Percentiles rank a stretch among this genome's conserved stretches.
Evolutionary conservation across 768 basidiomycete genomes (phyloP).

Genomic region (Strobilomyces confusus): DNA sequence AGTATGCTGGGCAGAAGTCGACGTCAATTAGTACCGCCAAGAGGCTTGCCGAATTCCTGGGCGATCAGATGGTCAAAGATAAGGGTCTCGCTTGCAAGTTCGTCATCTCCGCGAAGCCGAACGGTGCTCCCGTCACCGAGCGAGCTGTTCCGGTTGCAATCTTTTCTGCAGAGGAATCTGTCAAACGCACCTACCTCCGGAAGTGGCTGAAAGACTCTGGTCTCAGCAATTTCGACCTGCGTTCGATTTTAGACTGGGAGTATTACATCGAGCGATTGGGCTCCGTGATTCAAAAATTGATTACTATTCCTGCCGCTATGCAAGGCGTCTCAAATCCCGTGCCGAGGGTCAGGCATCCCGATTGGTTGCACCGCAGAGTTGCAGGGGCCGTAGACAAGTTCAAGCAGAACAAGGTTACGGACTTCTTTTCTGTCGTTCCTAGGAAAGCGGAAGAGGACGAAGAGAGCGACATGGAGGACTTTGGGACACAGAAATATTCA

Average conservation of each 20-base stretch:
- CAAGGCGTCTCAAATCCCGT: slow-evolving; percentile 97
- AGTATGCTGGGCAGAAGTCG: slow-evolving; percentile 95
- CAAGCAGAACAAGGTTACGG: slow-evolving; percentile 95
- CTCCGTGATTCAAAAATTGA: slow-evolving; percentile 97
- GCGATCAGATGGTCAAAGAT: slow-evolving; percentile 98
- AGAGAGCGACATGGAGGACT: slow-evolving; percentile 63
- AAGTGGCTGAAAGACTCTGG: slow-evolving; percentile 97
- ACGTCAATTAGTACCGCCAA: slow-evolving; percentile 97
- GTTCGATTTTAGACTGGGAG: slow-evolving; percentile 94
- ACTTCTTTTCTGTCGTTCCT: slow-evolving; percentile 63
- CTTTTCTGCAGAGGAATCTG: slow-evolving; percentile 89
- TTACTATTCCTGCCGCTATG: slow-evolving; percentile 98
- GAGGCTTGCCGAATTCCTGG: slow-evolving; percentile 93
- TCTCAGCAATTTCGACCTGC: slow-evolving; percentile 82
- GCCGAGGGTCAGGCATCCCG: slow-evolving; percentile 91
- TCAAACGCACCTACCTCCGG: slow-evolving; percentile 86
- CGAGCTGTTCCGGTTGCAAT: slow-evolving; percentile 96
- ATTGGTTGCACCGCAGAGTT: slow-evolving; percentile 93
- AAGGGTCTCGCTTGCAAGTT: slow-evolving; percentile 99
- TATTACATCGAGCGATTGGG: slow-evolving; percentile 98
- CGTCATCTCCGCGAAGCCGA: slow-evolving; percentile 93
- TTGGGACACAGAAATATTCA: slow-evolving; percentile 25
- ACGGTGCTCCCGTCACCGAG: slow-evolving; percentile 93
- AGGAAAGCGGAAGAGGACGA: slow-evolving; percentile 7
- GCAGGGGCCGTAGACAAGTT: slow-evolving; percentile 91